These are phyloP conservation scores for Yamadazyma pseudoaaseri DNA, from an alignment of 1,139 yeast genomes.

Conservation along the genomic window DNA sequence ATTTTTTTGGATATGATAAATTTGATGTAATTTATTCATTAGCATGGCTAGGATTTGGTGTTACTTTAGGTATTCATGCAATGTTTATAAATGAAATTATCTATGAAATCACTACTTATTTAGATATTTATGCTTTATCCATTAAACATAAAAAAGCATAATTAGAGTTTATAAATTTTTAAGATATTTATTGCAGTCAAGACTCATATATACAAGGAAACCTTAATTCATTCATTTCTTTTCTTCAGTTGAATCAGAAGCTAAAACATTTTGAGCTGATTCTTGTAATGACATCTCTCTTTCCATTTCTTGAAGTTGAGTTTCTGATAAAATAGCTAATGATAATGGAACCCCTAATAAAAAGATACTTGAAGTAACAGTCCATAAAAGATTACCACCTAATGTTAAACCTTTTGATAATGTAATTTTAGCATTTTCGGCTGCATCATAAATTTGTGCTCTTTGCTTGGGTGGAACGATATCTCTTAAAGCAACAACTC, in stretches of 20 bases:
- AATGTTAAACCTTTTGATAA: conserved; percentile 49
- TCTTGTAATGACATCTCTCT: conserved; percentile 86
- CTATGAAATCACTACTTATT: conserved; percentile 73
- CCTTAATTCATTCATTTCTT: conserved; percentile 19
- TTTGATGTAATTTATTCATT: conserved; percentile 44
- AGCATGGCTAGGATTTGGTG: conserved; percentile 74
- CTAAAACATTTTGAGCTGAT: conserved; percentile 79
- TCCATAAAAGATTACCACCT: conserved; percentile 82
- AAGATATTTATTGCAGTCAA: conserved; percentile 4
- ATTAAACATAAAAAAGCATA: conserved; percentile 75
- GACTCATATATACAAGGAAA: conserved; percentile 19
- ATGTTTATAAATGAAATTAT: conserved; percentile 82
- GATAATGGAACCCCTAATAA: conserved; percentile 92
- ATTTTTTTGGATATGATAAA: conserved; percentile 38
- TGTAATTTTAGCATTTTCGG: conserved; percentile 33
- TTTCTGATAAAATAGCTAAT: conserved; percentile 85
- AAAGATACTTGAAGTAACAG: conserved; percentile 76
- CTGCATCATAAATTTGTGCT: conserved; percentile 39
- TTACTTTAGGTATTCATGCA: conserved; percentile 72
- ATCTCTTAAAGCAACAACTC: conserved; percentile 88
- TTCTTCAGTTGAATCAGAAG: conserved; percentile 65
- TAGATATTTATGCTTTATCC: conserved; percentile 82
- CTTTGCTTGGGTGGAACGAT: conserved; percentile 89
- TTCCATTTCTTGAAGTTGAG: conserved; percentile 91
- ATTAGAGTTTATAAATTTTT: background rate